A percentile compares a stretch with the other conserved stretches of the same genome.
These are phyloP conservation scores for Tylopilus rubrobrunneus DNA, from an alignment of 768 basidiomycete genomes.

Conservation along the genomic window DNA sequence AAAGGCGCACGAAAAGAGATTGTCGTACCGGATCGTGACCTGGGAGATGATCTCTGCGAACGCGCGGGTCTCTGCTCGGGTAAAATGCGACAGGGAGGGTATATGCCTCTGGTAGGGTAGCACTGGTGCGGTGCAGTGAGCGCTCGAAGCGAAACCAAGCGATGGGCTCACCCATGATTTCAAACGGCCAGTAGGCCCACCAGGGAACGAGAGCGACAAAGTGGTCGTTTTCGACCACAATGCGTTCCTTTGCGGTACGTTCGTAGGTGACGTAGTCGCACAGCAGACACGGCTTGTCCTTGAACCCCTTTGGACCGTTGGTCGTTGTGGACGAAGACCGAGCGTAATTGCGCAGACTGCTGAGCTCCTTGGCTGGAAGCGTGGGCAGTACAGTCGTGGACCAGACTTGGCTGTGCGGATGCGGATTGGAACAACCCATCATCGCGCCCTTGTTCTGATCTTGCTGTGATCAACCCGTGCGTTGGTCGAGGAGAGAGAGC, in stretches of 20 bases:
- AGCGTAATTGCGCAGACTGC: slow-evolving; percentile 48
- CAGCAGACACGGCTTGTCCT: slow-evolving; percentile 63
- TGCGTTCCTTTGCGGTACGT: slow-evolving; percentile 48
- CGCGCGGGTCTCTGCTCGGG: slow-evolving; percentile 52
- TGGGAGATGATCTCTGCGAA: slow-evolving; percentile 67
- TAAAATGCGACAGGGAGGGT: slow-evolving; percentile 60
- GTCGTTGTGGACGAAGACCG: slow-evolving; percentile 32
- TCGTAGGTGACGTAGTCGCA: slow-evolving; percentile 79
- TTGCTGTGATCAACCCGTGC: slow-evolving; percentile 2
- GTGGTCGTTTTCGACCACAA: slow-evolving; percentile 68
- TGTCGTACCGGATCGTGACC: slow-evolving; percentile 69
- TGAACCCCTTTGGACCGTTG: slow-evolving; percentile 52
- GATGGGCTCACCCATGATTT: slow-evolving; percentile 55
- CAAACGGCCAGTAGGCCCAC: slow-evolving; percentile 96
- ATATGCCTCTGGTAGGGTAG: slow-evolving; percentile 79
- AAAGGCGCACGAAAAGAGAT: slow-evolving; percentile 81
- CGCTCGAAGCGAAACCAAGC: neutral
- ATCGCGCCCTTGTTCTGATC: slow-evolving; percentile 83
- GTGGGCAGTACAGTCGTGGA: slow-evolving; percentile 70
- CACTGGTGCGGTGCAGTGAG: slow-evolving; percentile 39
- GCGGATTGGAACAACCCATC: slow-evolving; percentile 95
- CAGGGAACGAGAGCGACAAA: slow-evolving; percentile 89
- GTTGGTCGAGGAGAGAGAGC: neutral
- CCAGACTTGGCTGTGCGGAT: slow-evolving; percentile 92
- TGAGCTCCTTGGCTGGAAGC: slow-evolving; percentile 63